Evolutionary conservation across 2,329 filamentous ascomycete species (phyloP), one percentile per base, ranked within the genome.

Genomic region (Pseudofabraea citricarpa): DNA sequence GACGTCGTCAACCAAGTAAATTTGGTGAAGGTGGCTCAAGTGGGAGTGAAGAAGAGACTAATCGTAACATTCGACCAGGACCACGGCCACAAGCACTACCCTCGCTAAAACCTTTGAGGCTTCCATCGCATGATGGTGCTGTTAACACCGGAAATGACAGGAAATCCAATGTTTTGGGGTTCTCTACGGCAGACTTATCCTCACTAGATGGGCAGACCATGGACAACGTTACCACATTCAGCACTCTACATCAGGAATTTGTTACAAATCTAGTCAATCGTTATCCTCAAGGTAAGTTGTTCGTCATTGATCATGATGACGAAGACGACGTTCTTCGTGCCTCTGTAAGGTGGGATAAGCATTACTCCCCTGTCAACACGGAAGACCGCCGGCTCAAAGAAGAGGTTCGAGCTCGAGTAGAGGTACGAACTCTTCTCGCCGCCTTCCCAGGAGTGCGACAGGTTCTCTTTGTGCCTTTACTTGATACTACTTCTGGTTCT

Each of bases 381-480:
- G 44, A 5, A 43, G 29, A 12, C 16, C 32, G 18, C 4, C 43
- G 4, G 9, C 18, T 3, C 24, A 15, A 6, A 41, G 19, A 15
- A 16, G 42, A 43, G 43, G 47, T 22, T 53, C 36, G 26, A 27
- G 27, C 31, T 18, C 47, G 49, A 15, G 46, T 37, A 4, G 45
- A 35, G 18, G 39, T 33, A 7, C 24, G 47, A 16, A 51, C 47
- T 36, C 37, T 72, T 0, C 45, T 56, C 0, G 36, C 53, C 3
- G 54, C 64, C 0, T 72, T 76, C 10, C 65, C 70, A 0, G 62
- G 61, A 0, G 69, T 70, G 0, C 61, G 71, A 5, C 72, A 68
- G 10, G 61, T 76, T 1, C 64, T 65, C 0, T 64, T 75, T 15
- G 54, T 74, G 0, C 73, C 73, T 0, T 49, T 75, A 0, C 75